These are phyloP conservation scores for Musa troglodytarum DNA, from an alignment of 176 grass and related monocot species.

Conservation along the genomic window DNA sequence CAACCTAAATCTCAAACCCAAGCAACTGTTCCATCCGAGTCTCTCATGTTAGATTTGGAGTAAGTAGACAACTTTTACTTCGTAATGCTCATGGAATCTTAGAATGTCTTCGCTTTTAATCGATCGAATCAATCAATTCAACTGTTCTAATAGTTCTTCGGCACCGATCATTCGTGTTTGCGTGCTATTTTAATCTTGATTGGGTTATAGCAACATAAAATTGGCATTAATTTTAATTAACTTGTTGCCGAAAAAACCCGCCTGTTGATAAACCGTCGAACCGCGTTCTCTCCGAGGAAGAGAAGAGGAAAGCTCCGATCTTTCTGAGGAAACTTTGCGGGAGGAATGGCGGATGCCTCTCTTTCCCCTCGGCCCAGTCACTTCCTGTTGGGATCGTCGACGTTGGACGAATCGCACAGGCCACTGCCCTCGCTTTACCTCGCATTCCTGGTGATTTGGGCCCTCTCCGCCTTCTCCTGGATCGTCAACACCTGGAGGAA, in stretches of 20 bases:
- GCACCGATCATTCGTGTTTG: too few relatives aligned
- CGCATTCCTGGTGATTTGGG: slow-evolving; percentile 79
- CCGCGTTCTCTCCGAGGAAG: background rate
- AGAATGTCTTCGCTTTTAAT: too few relatives aligned
- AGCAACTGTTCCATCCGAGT: slow-evolving; percentile 1
- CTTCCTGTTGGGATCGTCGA: slow-evolving; percentile 26
- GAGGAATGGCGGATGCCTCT: slow-evolving; percentile 15
- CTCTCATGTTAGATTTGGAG: slow-evolving; percentile 5
- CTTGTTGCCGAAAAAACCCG: background rate
- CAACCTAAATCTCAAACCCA: slow-evolving; percentile 2
- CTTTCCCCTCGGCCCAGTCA: slow-evolving; percentile 13
- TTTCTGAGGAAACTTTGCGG: background rate
- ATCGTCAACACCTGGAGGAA: slow-evolving; percentile 72
- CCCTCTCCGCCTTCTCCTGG: slow-evolving; percentile 70
- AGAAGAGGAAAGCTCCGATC: background rate
- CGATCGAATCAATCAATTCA: background rate
- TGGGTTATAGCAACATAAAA: background rate
- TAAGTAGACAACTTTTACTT: background rate
- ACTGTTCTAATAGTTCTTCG: background rate
- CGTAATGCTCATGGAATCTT: background rate
- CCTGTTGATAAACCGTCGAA: slow-evolving; percentile 37
- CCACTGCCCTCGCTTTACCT: slow-evolving; percentile 77
- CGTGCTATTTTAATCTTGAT: background rate
- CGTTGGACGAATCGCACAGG: slow-evolving; percentile 51
- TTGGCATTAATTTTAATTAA: background rate